Percentiles rank a stretch among this genome's conserved stretches.
Evolutionary conservation across 2,329 filamentous ascomycete genomes (phyloP).

Genomic region (Alternaria alternata): DNA sequence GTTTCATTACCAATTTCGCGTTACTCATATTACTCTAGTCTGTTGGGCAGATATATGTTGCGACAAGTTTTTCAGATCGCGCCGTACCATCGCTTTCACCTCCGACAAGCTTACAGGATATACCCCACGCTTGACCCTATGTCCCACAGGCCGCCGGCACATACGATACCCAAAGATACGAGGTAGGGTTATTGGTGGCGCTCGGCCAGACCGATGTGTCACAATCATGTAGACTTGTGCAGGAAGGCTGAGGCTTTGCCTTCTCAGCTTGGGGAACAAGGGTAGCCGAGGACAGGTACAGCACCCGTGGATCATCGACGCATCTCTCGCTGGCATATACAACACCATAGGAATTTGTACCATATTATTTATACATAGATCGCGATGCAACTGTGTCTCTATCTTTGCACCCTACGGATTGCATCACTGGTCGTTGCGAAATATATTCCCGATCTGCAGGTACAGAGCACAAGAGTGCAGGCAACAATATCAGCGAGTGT

Average conservation of each 20-base stretch:
- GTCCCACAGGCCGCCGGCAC: neutral
- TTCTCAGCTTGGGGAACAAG: neutral
- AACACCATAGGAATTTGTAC: neutral
- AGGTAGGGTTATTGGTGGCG: conserved; percentile 13
- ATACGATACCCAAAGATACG: neutral
- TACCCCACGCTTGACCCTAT: neutral
- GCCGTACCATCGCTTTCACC: neutral
- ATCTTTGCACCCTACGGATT: neutral
- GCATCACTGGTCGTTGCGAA: neutral
- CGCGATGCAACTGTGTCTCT: neutral
- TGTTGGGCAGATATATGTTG: neutral
- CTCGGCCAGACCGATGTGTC: conserved; percentile 2
- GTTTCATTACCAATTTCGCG: neutral
- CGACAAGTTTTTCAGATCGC: neutral
- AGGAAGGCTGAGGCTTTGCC: neutral
- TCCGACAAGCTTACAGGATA: neutral
- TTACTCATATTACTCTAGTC: neutral
- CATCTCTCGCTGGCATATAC: neutral
- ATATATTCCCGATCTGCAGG: neutral
- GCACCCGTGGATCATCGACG: neutral
- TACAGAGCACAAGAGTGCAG: neutral
- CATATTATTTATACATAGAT: neutral
- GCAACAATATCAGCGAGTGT: neutral
- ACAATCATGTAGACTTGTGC: neutral
- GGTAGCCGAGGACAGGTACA: neutral